These are phyloP conservation scores for Podaxis pistillaris DNA, from an alignment of 768 basidiomycete species.

Conservation along the genomic window DNA sequence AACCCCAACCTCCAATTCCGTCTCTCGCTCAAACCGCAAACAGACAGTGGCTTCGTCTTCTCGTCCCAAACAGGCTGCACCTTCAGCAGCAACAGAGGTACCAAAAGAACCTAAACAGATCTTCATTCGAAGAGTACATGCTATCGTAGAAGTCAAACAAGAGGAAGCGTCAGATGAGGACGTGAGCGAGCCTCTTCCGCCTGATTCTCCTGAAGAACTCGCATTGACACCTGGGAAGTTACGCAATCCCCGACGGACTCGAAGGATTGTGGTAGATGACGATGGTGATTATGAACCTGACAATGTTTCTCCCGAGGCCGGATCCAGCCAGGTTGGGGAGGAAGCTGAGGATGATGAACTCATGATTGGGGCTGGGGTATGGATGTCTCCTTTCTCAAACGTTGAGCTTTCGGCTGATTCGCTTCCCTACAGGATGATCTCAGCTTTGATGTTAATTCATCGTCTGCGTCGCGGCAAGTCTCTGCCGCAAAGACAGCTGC, in stretches of 20 bases:
- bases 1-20: slow-evolving; percentile 29
- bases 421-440: slow-evolving; percentile 27
- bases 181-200: not conserved
- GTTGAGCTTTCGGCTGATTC: not conserved
- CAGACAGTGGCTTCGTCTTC: not conserved
- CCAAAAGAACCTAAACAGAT: slow-evolving; percentile 22
- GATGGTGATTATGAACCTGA: slow-evolving; percentile 10
- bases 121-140: slow-evolving; percentile 64
- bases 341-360: slow-evolving; percentile 54
- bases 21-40: slow-evolving; percentile 19
- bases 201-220: slow-evolving; percentile 17
- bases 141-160: slow-evolving; percentile 62
- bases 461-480: slow-evolving; percentile 30
- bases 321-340: not conserved
- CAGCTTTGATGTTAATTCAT: slow-evolving; percentile 5
- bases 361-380: slow-evolving; percentile 59
- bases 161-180: slow-evolving; percentile 50
- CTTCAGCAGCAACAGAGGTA: not conserved
- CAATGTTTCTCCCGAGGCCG: not conserved
- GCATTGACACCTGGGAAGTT: slow-evolving; percentile 2
- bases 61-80: not conserved
- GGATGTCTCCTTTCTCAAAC: not conserved
- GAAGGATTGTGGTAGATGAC: slow-evolving; percentile 17
- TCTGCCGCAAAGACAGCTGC: slow-evolving; percentile 23
- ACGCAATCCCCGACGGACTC: slow-evolving; percentile 10